These are phyloP conservation scores for Wickerhamiella siamensis DNA, from an alignment of 805 yeast species.

Conservation along the genomic window DNA sequence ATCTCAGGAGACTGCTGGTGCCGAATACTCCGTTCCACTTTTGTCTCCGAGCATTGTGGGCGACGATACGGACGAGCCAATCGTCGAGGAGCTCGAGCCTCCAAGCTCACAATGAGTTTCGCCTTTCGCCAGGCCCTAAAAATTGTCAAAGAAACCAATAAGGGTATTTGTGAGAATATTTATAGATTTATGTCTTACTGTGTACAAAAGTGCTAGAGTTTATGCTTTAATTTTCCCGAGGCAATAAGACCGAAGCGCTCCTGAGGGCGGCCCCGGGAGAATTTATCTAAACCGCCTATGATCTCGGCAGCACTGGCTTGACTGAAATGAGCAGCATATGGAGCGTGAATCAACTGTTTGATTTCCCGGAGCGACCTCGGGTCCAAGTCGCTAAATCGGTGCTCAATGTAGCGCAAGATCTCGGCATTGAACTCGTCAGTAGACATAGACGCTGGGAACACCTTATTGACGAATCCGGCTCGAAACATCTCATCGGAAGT, in stretches of 20 bases:
- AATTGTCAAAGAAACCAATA: background rate
- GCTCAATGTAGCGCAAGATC: conserved; percentile 29
- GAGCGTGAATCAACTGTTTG: conserved; percentile 30
- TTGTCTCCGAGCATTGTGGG: conserved; percentile 19
- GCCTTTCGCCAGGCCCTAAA: background rate
- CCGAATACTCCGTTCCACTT: conserved; percentile 20
- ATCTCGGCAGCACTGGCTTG: conserved; percentile 51
- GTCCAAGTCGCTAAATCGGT: conserved; percentile 33
- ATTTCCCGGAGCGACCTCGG: conserved; percentile 32
- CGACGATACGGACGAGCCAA: conserved; percentile 23
- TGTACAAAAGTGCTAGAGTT: too few relatives aligned
- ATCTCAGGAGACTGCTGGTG: conserved; percentile 8
- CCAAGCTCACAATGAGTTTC: background rate
- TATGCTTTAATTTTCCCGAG: conserved; percentile 43
- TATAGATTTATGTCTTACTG: conserved; percentile 6
- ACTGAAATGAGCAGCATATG: conserved; percentile 27
- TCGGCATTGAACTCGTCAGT: conserved; percentile 35
- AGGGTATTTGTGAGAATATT: background rate
- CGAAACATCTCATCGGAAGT: conserved; percentile 39
- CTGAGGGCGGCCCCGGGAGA: conserved; percentile 66
- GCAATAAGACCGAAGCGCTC: conserved; percentile 43
- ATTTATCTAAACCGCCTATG: conserved; percentile 50
- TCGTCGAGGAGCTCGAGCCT: conserved; percentile 25
- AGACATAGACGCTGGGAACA: conserved; percentile 30
- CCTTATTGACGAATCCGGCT: conserved; percentile 48